Conservation (phyloP, 495 filamentous ascomycete species). For the Amphirosellinia nigrospora region DNA sequence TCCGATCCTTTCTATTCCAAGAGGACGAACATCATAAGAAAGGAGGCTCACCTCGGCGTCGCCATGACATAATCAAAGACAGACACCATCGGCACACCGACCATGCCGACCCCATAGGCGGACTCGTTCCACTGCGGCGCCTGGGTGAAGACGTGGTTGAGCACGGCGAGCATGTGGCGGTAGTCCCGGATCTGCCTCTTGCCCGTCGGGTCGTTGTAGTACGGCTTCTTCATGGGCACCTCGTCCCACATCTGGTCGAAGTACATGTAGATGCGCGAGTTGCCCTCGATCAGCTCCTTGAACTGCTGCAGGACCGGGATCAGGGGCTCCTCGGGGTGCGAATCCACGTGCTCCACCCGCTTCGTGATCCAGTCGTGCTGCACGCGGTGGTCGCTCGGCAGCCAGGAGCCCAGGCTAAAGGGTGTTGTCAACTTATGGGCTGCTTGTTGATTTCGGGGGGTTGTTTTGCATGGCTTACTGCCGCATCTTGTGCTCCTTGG, state of each 20-base stretch:
- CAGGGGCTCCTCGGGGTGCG: constrained; percentile 47
- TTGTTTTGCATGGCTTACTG: constrained; percentile 34
- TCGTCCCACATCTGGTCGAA: constrained; percentile 70
- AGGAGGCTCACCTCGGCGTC: constrained; percentile 57
- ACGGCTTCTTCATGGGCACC: constrained; percentile 63
- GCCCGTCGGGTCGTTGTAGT: constrained; percentile 66
- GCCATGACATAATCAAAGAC: constrained; percentile 78
- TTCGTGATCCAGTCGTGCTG: constrained; percentile 56
- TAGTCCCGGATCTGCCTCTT: constrained; percentile 67
- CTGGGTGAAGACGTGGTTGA: constrained; percentile 67
- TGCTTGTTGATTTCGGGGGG: constrained; percentile 16
- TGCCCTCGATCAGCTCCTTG: constrained; percentile 54
- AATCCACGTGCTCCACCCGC: constrained; percentile 53
- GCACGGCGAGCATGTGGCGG: constrained; percentile 65
- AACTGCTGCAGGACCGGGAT: constrained; percentile 55
- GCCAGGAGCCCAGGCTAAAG: constrained; percentile 55
- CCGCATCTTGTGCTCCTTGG: constrained; percentile 45
- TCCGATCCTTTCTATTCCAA: not conserved
- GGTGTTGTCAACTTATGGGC: not conserved
- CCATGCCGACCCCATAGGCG: constrained; percentile 61
- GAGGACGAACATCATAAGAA: not conserved
- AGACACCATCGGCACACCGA: constrained; percentile 71
- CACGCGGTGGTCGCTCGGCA: constrained; percentile 59
- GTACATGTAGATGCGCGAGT: constrained; percentile 57
- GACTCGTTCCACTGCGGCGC: constrained; percentile 67